Conservation (phyloP, 75 land plant species). For the Pinus taeda region DNA sequence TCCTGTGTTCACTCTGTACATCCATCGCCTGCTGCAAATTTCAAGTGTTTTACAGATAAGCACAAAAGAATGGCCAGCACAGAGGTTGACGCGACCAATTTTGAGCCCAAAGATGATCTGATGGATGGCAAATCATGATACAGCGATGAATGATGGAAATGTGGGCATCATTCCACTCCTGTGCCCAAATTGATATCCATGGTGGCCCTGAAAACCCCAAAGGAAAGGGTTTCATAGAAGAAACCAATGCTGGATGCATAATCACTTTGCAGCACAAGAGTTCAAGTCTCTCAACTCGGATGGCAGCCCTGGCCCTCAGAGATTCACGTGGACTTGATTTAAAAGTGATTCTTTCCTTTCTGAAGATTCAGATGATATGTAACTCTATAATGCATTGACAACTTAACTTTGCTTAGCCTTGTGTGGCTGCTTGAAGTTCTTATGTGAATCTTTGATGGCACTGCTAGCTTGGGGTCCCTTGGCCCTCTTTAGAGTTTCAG, state of each 20-base stretch:
- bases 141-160: slow-evolving; percentile 42
- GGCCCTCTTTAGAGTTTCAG: too few species aligned
- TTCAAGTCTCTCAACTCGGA: slow-evolving; percentile 84
- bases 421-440: too few species aligned
- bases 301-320: slow-evolving; percentile 92
- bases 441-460: too few species aligned
- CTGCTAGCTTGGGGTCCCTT: too few species aligned
- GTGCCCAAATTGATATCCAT: slow-evolving; percentile 79
- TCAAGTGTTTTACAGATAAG: neutral
- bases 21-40: neutral
- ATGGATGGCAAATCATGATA: slow-evolving; percentile 74
- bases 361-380: too few species aligned
- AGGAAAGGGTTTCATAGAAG: slow-evolving; percentile 91
- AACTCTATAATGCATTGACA: too few species aligned
- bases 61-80: slow-evolving; percentile 37
- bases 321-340: slow-evolving; percentile 17
- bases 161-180: slow-evolving; percentile 12
- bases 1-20: too few species aligned
- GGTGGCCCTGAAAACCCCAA: slow-evolving; percentile 71
- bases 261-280: slow-evolving; percentile 56
- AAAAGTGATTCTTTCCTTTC: too few species aligned
- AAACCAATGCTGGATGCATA: slow-evolving; percentile 48
- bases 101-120: slow-evolving; percentile 90
- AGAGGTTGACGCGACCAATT: slow-evolving; percentile 78
- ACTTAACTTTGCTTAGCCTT: too few species aligned